Base-by-base conservation (phyloP, 148 eudicot species). In the Heliosperma pusillum region DNA sequence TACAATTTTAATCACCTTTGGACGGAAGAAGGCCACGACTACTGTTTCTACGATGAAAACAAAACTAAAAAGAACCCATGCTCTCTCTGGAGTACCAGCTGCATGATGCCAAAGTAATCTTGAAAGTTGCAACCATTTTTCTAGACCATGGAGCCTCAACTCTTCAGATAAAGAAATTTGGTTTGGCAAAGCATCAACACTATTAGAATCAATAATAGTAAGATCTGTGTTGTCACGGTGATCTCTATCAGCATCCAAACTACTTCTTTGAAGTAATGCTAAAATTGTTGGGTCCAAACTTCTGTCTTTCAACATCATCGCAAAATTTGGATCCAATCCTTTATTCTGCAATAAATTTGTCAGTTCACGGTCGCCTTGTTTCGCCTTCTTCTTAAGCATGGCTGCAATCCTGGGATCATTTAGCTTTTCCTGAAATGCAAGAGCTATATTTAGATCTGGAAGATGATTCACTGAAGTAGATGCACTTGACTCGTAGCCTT, bases 221-320 rank as follows among this genome's bases (percentile, higher is more conserved):
- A 83, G 62, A 70, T 92, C 91, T 11, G 90, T 87, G 78, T 90
- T 87, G 76, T 95, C 97, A 80, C 85, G 88, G 72, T 90, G 96
- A 82, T 92, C 96, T 83, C 99, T 89, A 89, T 95, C 99, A 70
- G 99, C 99, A 90, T 95, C 99, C 84, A 95, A 87, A 88, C 99
- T 95, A 83, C 99, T 90, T 84, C 99, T 89, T 77, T 95, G 99
- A 75, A 95, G 88, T 81, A 95, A 82, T 21, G 97, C 97, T 52
- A 95, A 90, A 81, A 95, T 92, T 77, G 88, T 89, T 74, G 99
- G 99, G 80, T 95, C 99, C 83, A 92, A 82, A 40, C 89, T 93
- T 84, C 87, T 90, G 78, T 95, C 99, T 81, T 92, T 90, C 86
- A 95, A 83, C 99, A 95, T 95, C 91, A 95, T 85, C 53, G 94